Evolutionary conservation across 2,329 filamentous ascomycete species (phyloP).

Genomic region (Sclerotinia subarctica): DNA sequence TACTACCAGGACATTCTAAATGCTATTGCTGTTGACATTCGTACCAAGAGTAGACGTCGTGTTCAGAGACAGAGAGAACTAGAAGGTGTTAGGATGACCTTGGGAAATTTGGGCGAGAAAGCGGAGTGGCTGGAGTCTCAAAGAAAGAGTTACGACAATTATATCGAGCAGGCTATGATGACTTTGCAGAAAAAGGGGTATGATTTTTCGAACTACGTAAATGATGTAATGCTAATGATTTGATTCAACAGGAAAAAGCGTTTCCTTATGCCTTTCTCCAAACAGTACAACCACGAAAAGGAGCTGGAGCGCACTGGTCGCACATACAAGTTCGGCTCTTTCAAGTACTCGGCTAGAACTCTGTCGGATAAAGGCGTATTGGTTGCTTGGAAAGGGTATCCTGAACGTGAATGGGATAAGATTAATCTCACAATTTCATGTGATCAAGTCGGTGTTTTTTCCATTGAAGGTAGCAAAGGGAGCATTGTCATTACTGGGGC

Average conservation of each 20-base stretch:
- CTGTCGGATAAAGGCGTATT: constrained; percentile 92
- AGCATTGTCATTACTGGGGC: constrained; percentile 96
- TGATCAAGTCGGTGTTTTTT: constrained; percentile 91
- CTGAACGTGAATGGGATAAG: constrained; percentile 80
- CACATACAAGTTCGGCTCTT: constrained; percentile 95
- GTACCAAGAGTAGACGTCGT: constrained; percentile 89
- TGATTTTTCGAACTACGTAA: constrained; percentile 32
- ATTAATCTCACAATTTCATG: constrained; percentile 92
- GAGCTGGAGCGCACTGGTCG: constrained; percentile 90
- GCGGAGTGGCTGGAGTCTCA: constrained; percentile 91
- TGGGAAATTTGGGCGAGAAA: constrained; percentile 76
- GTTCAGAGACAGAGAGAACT: constrained; percentile 89
- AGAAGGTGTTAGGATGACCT: constrained; percentile 74
- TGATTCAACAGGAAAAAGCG: constrained; percentile 67
- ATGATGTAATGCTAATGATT: constrained; percentile 24
- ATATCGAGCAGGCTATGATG: constrained; percentile 97
- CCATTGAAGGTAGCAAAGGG: constrained; percentile 83
- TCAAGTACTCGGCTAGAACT: constrained; percentile 90
- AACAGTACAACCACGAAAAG: constrained; percentile 97
- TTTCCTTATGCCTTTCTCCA: constrained; percentile 93
- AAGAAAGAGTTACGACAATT: constrained; percentile 96
- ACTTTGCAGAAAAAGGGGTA: constrained; percentile 94
- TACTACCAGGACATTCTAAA: constrained; percentile 98
- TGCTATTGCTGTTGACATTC: constrained; percentile 92
- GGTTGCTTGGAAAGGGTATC: constrained; percentile 83